Conservation (phyloP, 352 stramenopile genomes). For the Globisporangium okanoganense region DNA sequence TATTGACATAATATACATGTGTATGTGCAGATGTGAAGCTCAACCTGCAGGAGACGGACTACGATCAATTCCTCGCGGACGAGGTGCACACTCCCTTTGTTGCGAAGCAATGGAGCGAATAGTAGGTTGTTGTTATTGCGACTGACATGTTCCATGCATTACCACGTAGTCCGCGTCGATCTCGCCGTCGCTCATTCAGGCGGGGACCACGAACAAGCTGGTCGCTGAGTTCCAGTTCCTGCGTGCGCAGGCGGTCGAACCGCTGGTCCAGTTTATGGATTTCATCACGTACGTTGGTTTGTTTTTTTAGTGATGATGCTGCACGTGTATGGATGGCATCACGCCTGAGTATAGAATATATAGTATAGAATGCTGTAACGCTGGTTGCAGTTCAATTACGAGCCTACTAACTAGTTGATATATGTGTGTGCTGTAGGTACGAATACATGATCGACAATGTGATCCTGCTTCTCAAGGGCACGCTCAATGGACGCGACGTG, state of each 20-base stretch:
- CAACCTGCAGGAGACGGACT: conserved; percentile 99
- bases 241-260: conserved; percentile 94
- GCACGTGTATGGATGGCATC: neutral
- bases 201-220: conserved; percentile 86
- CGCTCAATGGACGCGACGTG: conserved; percentile 94
- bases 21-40: conserved; percentile 73
- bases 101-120: too few species aligned
- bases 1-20: neutral
- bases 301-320: neutral
- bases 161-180: conserved; percentile 47
- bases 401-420: neutral
- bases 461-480: conserved; percentile 98
- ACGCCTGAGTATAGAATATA: neutral
- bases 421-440: conserved; percentile 34
- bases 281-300: conserved; percentile 93
- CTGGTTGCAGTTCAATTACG: neutral
- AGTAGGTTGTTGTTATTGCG: conserved; percentile 26
- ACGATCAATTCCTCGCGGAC: conserved; percentile 94
- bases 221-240: conserved; percentile 97
- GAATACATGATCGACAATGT: conserved; percentile 99
- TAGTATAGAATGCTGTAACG: neutral
- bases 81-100: conserved; percentile 46
- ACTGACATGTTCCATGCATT: neutral
- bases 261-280: conserved; percentile 96
- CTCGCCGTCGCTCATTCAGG: conserved; percentile 78